Percentiles rank a stretch among this genome's conserved stretches.
Conservation (phyloP, 129 eudicot species). For the Solidago caesia region DNA sequence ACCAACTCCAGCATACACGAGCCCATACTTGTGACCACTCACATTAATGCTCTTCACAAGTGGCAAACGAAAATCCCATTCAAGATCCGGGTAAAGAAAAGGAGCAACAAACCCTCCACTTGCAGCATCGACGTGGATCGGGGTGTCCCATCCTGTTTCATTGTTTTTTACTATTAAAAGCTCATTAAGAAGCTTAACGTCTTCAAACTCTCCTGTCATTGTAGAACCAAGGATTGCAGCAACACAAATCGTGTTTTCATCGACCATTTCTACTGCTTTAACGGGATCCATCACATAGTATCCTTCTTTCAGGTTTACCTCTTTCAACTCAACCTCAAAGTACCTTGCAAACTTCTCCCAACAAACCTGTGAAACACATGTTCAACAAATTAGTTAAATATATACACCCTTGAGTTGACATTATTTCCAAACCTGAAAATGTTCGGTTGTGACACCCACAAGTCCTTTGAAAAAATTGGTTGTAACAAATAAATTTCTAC, state of each 20-base stretch:
- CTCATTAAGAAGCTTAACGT: conserved; percentile 67
- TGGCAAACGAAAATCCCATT: conserved; percentile 79
- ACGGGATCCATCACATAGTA: conserved; percentile 71
- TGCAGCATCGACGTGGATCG: conserved; percentile 90
- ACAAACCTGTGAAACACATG: conserved; percentile 44
- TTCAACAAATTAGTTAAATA: not conserved
- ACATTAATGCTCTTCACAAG: conserved; percentile 83
- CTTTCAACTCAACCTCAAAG: conserved; percentile 76
- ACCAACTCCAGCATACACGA: conserved; percentile 76
- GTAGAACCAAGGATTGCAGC: conserved; percentile 80
- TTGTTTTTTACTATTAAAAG: conserved; percentile 53
- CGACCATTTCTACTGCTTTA: conserved; percentile 78
- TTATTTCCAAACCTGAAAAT: not conserved
- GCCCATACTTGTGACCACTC: conserved; percentile 90
- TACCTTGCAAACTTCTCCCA: conserved; percentile 84
- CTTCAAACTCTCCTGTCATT: conserved; percentile 81
- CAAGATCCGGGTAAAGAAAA: conserved; percentile 62
- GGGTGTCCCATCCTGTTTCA: conserved; percentile 74
- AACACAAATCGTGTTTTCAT: conserved; percentile 78
- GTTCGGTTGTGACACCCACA: not conserved
- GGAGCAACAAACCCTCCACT: conserved; percentile 92
- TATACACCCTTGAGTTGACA: not conserved
- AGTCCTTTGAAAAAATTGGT: not conserved
- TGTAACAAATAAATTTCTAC: not conserved
- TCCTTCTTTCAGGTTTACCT: conserved; percentile 64